phyloP scores from a whole-genome alignment of 2,329 filamentous ascomycete genomes.

The Apiospora phragmitis region DNA sequence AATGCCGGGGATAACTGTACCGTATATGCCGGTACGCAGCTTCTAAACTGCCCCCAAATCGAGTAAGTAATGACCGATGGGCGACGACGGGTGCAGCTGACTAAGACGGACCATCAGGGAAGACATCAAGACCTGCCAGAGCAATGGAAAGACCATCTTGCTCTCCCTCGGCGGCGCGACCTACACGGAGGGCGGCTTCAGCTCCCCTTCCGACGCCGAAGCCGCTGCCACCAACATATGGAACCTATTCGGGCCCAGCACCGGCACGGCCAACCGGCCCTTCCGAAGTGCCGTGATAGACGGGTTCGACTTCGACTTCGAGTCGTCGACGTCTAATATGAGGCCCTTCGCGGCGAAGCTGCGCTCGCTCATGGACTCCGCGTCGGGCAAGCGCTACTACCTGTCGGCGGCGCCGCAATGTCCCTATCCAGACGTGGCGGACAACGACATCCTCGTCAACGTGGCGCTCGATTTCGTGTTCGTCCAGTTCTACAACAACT shows the following conservation, averaged over 20 bases:
- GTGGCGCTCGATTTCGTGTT: constrained; percentile 60
- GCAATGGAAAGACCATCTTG: constrained; percentile 67
- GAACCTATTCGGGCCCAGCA: constrained; percentile 67
- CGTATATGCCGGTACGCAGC: constrained; percentile 54
- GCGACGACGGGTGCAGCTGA: constrained; percentile 9
- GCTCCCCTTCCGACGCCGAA: constrained; percentile 49
- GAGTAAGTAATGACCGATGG: constrained; percentile 47
- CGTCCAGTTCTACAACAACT: constrained; percentile 72
- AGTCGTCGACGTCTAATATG: constrained; percentile 60
- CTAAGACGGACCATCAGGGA: constrained; percentile 28
- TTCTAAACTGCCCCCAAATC: constrained; percentile 64
- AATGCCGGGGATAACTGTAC: constrained; percentile 64
- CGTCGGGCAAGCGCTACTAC: constrained; percentile 50
- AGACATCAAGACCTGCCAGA: constrained; percentile 63
- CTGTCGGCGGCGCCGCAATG: constrained; percentile 70
- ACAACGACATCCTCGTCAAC: constrained; percentile 56
- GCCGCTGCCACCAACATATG: constrained; percentile 64
- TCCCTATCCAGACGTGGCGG: constrained; percentile 61
- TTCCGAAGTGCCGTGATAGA: constrained; percentile 68
- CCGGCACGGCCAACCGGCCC: constrained; percentile 55
- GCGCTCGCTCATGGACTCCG: constrained; percentile 54
- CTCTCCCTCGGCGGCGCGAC: constrained; percentile 72
- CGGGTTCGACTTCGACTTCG: constrained; percentile 78
- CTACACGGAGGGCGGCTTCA: constrained; percentile 69
- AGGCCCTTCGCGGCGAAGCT: constrained; percentile 60